Conservation (phyloP, 306 rosid genomes). For the Acacia acuminata region DNA sequence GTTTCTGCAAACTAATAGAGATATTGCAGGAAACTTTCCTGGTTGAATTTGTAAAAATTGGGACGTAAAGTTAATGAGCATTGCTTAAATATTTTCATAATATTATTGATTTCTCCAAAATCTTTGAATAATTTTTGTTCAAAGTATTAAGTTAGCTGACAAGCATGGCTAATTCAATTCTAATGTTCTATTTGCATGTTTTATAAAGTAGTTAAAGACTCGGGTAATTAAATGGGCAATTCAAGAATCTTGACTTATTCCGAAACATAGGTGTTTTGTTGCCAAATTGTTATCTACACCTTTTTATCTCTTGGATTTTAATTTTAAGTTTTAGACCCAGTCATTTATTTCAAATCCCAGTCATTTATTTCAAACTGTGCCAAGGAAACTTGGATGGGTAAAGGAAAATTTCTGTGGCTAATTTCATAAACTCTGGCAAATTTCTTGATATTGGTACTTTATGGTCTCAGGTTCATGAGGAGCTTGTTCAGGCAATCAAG, state of each 20-base stretch:
- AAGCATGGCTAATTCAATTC: not conserved
- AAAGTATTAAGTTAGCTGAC: not conserved
- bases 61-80: not conserved
- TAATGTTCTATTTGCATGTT: not conserved
- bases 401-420: not conserved
- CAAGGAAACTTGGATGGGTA: not conserved
- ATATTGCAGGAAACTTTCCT: not conserved
- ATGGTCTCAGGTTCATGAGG: conserved; percentile 66
- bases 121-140: not conserved
- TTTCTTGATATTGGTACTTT: conserved; percentile 14
- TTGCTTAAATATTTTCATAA: not conserved
- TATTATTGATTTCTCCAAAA: not conserved
- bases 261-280: not conserved
- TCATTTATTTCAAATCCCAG: not conserved
- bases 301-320: conserved; percentile 1
- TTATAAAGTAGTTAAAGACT: not conserved
- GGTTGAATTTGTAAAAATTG: not conserved
- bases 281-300: not conserved
- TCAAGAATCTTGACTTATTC: not conserved
- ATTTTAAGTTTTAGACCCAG: not conserved
- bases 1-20: not conserved
- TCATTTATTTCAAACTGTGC: not conserved
- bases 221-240: not conserved
- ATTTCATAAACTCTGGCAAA: not conserved
- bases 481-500: conserved; percentile 81